These are phyloP conservation scores for Thalassiosira sp. DNA, from an alignment of 352 stramenopile species.

Conservation along the genomic window DNA sequence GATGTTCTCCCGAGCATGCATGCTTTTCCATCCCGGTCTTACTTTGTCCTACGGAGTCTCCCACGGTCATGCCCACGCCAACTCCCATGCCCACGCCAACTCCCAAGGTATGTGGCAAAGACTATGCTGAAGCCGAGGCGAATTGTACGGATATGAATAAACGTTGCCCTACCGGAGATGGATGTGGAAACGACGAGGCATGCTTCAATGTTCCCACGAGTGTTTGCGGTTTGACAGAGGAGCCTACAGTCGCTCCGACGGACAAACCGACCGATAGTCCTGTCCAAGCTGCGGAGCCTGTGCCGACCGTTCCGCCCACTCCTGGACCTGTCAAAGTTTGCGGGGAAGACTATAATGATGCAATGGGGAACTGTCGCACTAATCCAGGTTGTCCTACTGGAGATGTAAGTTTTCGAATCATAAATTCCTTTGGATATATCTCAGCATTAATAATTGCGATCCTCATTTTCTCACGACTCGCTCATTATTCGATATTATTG, in stretches of 20 bases:
- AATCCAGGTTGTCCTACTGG: slow-evolving; percentile 2
- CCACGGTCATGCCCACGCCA: background rate
- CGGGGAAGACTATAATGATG: background rate
- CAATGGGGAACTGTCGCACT: background rate
- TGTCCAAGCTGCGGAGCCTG: background rate
- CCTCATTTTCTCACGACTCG: background rate
- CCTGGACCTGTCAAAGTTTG: background rate
- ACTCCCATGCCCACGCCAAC: background rate
- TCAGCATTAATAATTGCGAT: background rate
- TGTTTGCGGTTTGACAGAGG: background rate
- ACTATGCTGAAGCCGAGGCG: slow-evolving; percentile 2
- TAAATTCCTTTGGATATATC: background rate
- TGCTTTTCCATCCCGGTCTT: slow-evolving; percentile 3
- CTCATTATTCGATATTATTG: background rate
- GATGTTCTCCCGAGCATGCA: background rate
- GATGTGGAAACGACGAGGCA: background rate
- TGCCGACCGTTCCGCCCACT: background rate
- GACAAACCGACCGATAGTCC: background rate
- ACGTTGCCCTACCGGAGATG: slow-evolving; percentile 5
- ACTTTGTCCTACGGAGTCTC: background rate
- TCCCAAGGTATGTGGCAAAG: background rate
- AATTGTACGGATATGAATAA: background rate
- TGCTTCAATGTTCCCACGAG: slow-evolving; percentile 1
- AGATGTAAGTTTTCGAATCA: background rate
- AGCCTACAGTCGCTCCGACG: background rate